Percentiles rank a stretch among this genome's conserved stretches.
These are phyloP conservation scores for Rheum nobile DNA, from an alignment of 148 eudicot genomes.

Conservation along the genomic window DNA sequence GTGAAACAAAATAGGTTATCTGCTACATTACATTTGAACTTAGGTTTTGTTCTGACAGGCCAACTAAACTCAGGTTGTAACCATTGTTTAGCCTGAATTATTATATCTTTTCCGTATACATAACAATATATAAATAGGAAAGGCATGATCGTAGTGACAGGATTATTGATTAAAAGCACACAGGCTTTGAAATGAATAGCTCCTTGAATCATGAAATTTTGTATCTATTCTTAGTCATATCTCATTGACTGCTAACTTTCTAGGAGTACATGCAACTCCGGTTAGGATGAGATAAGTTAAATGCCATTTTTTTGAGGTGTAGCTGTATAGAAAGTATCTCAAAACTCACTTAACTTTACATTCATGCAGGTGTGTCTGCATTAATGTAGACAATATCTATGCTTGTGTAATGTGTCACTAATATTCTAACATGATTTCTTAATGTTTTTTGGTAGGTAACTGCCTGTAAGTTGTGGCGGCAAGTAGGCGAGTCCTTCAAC, in stretches of 20 bases:
- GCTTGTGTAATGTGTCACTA: background rate
- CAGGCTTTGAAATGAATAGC: background rate
- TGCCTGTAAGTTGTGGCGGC: constrained; percentile 78
- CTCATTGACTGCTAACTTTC: background rate
- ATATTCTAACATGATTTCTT: background rate
- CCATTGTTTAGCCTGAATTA: background rate
- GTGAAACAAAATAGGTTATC: background rate
- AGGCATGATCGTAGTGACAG: background rate
- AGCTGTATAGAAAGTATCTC: background rate
- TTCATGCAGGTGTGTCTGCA: background rate
- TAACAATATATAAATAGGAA: background rate
- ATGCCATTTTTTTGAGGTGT: background rate
- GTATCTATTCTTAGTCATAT: background rate
- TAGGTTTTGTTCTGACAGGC: background rate
- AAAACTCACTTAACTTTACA: background rate
- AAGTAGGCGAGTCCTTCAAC: constrained; percentile 84
- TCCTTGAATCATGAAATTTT: background rate
- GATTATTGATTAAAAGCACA: background rate
- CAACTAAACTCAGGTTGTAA: background rate
- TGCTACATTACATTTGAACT: background rate
- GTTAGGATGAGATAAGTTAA: background rate
- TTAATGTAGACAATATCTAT: background rate
- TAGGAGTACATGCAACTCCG: background rate
- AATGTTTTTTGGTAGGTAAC: constrained; percentile 28
- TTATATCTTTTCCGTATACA: background rate